These are phyloP conservation scores for Pseudozyma thailandica DNA, from an alignment of 1,284 basidiomycete genomes.

Conservation along the genomic window DNA sequence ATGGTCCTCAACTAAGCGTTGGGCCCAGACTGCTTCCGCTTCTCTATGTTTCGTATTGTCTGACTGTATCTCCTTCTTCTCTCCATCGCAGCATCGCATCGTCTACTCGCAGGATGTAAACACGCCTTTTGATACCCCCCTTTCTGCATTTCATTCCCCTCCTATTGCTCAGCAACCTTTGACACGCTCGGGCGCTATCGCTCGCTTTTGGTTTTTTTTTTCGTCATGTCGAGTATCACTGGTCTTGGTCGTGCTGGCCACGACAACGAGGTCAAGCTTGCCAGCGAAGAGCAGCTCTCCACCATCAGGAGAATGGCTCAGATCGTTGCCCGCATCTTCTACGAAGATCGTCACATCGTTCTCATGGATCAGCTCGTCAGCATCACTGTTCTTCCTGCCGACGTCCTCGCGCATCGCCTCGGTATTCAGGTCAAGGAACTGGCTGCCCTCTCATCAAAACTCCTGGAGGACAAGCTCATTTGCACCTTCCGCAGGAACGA, in stretches of 20 bases:
- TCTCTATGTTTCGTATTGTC: slow-evolving; percentile 13
- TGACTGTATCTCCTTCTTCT: slow-evolving; percentile 9
- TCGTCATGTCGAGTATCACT: slow-evolving; percentile 33
- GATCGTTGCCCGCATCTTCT: slow-evolving; percentile 91
- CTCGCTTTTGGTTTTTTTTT: not conserved
- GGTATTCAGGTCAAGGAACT: slow-evolving; percentile 91
- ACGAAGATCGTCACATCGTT: slow-evolving; percentile 89
- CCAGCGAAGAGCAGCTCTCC: slow-evolving; percentile 57
- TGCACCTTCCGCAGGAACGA: slow-evolving; percentile 68
- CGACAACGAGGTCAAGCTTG: slow-evolving; percentile 45
- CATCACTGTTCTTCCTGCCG: slow-evolving; percentile 89
- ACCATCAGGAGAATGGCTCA: slow-evolving; percentile 76
- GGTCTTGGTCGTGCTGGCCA: slow-evolving; percentile 32
- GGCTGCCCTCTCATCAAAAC: slow-evolving; percentile 86
- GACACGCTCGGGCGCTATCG: not conserved
- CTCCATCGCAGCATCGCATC: not conserved
- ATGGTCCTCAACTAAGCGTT: slow-evolving; percentile 21
- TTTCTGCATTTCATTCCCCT: not conserved
- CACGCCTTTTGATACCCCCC: slow-evolving; percentile 1
- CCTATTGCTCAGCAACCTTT: not conserved
- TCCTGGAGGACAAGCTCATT: slow-evolving; percentile 82
- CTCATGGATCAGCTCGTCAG: slow-evolving; percentile 91
- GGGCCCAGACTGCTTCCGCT: slow-evolving; percentile 1
- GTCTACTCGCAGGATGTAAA: slow-evolving; percentile 4
- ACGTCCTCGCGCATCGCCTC: slow-evolving; percentile 86